These are phyloP conservation scores for Amphicarpaea edgeworthii DNA, from an alignment of 306 rosid species.

Conservation along the genomic window DNA sequence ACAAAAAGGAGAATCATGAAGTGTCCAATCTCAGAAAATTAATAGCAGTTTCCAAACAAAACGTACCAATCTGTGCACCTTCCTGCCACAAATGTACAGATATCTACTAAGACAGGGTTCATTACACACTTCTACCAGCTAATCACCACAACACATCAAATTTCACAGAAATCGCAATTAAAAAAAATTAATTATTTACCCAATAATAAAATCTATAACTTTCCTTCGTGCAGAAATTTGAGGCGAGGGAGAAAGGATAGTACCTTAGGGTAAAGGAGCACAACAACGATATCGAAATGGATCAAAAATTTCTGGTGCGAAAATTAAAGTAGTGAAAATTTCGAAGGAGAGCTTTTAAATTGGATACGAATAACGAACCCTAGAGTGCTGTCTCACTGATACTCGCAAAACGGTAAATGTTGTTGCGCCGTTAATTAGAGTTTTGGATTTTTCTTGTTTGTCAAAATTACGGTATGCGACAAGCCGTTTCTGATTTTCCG, in stretches of 20 bases:
- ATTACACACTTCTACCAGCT: slow-evolving; percentile 33
- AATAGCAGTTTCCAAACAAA: slow-evolving; percentile 66
- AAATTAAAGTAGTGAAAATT: background rate
- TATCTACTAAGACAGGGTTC: slow-evolving; percentile 52
- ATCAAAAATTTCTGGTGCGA: background rate
- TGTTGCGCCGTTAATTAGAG: slow-evolving; percentile 21
- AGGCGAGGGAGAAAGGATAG: slow-evolving; percentile 27
- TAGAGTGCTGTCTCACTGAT: slow-evolving; percentile 28
- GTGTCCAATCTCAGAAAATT: slow-evolving; percentile 67
- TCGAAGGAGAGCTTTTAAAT: background rate
- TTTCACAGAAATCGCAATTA: background rate
- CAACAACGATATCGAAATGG: background rate
- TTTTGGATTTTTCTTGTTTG: slow-evolving; percentile 11
- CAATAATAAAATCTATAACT: background rate
- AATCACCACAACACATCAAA: slow-evolving; percentile 39
- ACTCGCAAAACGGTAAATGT: background rate
- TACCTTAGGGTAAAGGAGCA: slow-evolving; percentile 42
- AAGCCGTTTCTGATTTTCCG: background rate
- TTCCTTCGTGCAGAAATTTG: background rate
- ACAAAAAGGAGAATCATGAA: slow-evolving; percentile 66
- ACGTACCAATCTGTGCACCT: slow-evolving; percentile 66
- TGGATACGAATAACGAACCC: slow-evolving; percentile 41
- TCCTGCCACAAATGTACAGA: slow-evolving; percentile 79
- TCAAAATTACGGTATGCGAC: slow-evolving; percentile 15
- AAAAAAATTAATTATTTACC: background rate